These are phyloP conservation scores for Triticum aestivum DNA, from an alignment of 176 grass and related monocot genomes.

Conservation along the genomic window DNA sequence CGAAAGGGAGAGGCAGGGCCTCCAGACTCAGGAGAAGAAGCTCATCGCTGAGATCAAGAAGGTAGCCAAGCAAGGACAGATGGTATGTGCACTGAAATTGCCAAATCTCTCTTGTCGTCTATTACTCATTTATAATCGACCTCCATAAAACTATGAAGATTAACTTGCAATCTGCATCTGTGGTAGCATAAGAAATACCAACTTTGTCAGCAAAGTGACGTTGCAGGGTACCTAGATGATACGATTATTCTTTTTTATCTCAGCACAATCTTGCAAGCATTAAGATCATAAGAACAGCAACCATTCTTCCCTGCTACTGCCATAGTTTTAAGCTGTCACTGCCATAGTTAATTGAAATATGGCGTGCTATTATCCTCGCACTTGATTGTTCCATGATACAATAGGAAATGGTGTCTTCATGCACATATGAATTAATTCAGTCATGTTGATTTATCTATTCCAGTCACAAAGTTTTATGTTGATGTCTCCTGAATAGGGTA, in stretches of 20 bases:
- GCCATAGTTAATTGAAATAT: not conserved
- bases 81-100: constrained; percentile 38
- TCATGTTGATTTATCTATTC: not conserved
- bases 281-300: not conserved
- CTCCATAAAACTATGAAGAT: not conserved
- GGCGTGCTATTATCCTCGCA: not conserved
- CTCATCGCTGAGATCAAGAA: constrained; percentile 81
- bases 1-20: constrained; percentile 78
- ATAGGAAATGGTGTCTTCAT: not conserved
- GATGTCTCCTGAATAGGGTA: not conserved
- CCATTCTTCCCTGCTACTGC: not conserved
- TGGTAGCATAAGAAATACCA: not conserved
- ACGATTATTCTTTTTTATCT: not conserved
- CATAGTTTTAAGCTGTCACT: not conserved
- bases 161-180: not conserved
- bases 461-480: not conserved
- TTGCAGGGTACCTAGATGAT: not conserved
- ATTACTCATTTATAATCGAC: not conserved
- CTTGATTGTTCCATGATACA: not conserved
- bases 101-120: not conserved
- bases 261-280: not conserved
- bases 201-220: not conserved
- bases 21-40: constrained; percentile 75
- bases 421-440: not conserved
- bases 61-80: constrained; percentile 76